These are phyloP conservation scores for Nematocida ironsii DNA, from an alignment of 371 early-diverging fungal species.

Conservation along the genomic window DNA sequence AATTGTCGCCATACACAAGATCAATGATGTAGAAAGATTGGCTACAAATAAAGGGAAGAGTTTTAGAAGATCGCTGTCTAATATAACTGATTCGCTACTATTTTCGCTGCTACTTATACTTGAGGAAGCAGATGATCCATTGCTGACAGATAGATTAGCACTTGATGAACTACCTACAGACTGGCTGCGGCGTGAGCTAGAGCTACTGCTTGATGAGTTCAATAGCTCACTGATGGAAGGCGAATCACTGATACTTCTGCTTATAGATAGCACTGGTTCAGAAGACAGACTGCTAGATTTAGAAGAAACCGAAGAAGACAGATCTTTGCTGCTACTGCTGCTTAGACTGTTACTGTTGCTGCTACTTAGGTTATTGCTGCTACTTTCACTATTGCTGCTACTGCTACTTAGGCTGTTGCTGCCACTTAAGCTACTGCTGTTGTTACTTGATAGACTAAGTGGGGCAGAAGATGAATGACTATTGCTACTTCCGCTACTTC, in stretches of 20 bases:
- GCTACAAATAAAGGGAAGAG: conserved; percentile 15
- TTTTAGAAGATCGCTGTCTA: neutral
- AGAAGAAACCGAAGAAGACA: too few species aligned
- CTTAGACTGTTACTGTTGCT: neutral
- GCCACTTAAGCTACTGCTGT: neutral
- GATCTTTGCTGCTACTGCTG: neutral
- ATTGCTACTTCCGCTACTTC: neutral
- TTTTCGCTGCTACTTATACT: neutral
- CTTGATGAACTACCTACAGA: neutral
- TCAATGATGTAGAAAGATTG: neutral
- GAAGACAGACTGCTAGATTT: too few species aligned
- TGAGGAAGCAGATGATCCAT: neutral
- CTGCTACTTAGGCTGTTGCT: neutral
- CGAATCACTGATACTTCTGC: too few species aligned
- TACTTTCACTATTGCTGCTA: neutral
- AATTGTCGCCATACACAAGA: neutral
- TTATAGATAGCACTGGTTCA: too few species aligned
- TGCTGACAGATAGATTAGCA: neutral
- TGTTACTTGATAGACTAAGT: neutral
- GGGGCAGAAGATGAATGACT: neutral
- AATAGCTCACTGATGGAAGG: neutral
- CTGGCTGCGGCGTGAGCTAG: neutral
- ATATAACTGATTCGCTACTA: neutral
- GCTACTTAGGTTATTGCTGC: neutral
- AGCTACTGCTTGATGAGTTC: neutral